Base-by-base conservation (phyloP, 805 yeast genomes). In the Candida suzukii region DNA sequence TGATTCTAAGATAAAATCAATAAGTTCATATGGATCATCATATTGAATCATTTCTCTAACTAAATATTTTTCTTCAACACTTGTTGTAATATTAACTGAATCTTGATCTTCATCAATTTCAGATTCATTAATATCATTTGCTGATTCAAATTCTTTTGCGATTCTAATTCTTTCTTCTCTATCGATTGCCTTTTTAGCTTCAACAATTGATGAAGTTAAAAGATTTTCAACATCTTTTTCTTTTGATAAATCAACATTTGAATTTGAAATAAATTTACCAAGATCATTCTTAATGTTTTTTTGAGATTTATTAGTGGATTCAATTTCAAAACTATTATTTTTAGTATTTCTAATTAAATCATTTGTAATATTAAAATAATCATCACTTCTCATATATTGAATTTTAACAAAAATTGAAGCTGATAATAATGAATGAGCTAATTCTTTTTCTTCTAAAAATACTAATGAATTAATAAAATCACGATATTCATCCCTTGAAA, bases 11-110 rank as follows among this genome's bases (percentile, higher is more conserved):
- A 53, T 45, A 10, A 56, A 43, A 35, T 56, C 60, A 40, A 41
- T 54, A 33, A 56, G 12, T n/a, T 50, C 52, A 35, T 46, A 37
- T n/a, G 56, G 54, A 29, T 47, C 38, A 26, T 50, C 49, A 43
- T 46, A 50, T 10, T 53, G 51, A 11, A 51, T 39, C 22, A 35
- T 29, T 8, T 37, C 35, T 16, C 27, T 27, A 13, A 38, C 37
- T 3, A 26, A 13, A 7, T 16, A 4, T 10, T 35, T 12, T 11
- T 24, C 27, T 14, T 12, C 29, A n/a, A n/a, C 18, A n/a, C 12
- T 9, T 5, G 16, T 14, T 6, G 14, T 3, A 21, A 14, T 19
- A 6, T 33, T 18, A 7, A 19, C 25, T 32, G n/a, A n/a, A n/a
- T 32, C 35, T 19, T 19, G 14, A 32, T 8, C 14, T 18, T 31